Conservation (phyloP, 2,329 filamentous ascomycete genomes). For the Botrytis fabae region DNA sequence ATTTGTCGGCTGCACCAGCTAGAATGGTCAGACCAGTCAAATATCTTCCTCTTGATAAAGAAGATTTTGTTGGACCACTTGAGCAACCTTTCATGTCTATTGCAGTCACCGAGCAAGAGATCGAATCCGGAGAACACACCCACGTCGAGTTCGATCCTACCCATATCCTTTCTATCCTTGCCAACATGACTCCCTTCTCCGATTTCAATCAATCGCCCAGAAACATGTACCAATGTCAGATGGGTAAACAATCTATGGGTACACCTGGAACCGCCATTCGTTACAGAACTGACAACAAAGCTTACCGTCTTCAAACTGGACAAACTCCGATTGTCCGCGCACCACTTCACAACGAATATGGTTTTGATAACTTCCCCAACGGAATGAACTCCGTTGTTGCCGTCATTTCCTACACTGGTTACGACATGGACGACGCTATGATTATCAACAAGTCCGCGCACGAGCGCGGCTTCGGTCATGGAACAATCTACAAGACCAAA, state of each 20-base stretch:
- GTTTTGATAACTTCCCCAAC: constrained; percentile 97
- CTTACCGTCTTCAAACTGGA: constrained; percentile 90
- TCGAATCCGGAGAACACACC: constrained; percentile 83
- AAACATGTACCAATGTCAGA: constrained; percentile 99
- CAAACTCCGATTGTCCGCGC: constrained; percentile 93
- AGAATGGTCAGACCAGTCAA: constrained; percentile 91
- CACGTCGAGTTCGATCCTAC: constrained; percentile 95
- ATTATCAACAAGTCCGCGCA: constrained; percentile 97
- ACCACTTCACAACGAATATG: constrained; percentile 92
- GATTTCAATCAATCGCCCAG: constrained; percentile 97
- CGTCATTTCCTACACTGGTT: constrained; percentile 97
- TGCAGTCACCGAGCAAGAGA: constrained; percentile 83
- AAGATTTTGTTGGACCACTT: constrained; percentile 87
- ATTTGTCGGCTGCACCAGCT: constrained; percentile 83
- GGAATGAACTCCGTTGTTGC: constrained; percentile 94
- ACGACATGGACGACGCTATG: constrained; percentile 99
- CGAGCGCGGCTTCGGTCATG: constrained; percentile 92
- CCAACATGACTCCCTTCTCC: constrained; percentile 98
- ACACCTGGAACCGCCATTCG: constrained; percentile 83
- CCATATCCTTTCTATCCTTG: constrained; percentile 94
- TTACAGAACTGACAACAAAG: constrained; percentile 95
- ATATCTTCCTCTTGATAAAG: constrained; percentile 81
- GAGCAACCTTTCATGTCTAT: constrained; percentile 99
- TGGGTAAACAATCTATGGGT: constrained; percentile 99
- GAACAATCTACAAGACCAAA: constrained; percentile 97